Base-by-base conservation (phyloP, 257 asterid species). In the Leonotis leonurus region DNA sequence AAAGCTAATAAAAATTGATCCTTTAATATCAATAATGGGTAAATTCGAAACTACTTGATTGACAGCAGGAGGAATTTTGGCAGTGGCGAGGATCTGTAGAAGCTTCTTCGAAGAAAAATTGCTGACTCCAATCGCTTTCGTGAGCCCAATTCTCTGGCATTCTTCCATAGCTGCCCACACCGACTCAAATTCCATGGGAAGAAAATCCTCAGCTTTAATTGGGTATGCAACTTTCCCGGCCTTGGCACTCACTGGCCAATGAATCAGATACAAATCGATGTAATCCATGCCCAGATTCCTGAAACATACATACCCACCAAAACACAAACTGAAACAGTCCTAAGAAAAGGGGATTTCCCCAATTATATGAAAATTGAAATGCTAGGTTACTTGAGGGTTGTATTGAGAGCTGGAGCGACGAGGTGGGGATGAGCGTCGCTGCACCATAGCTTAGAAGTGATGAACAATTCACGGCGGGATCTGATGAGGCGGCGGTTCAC, bases 391-490 rank as follows among this genome's bases (percentile, higher is more conserved):
- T 60, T 24, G 63, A 75, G 79, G 41, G 79, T 72, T 45, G 7
- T 62, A 12, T 20, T 68, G 30, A 83, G 64, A 3, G 95, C 87
- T 22, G 89, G 75, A 26, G 69, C 46, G 24, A 86, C 84, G 41
- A 6, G 74, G 11, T 63, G 79, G 59, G 64, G 73, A 53, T 87
- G 86, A 64, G 94, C 79, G 56, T 87, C 90, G 56, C 73, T 71
- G 68, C 86, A 77, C 90, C 94, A 82, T 2, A 84, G 78, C 81
- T 85, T 85, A 1, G 92, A 76, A 11, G 86, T 78, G 66, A 80
- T 63, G 36, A 84, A 86, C 4, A 86, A n/a, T 52, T 84, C 84
- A 8, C 70, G 77, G 3, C 95, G 68, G 14, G 79, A 68, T 22
- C 72, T 36, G 29, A 78, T 57, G 12, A 87, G 33, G 0, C 88